Conservation (phyloP, 2,329 filamentous ascomycete species). For the Ambrosiella beaveri region DNA sequence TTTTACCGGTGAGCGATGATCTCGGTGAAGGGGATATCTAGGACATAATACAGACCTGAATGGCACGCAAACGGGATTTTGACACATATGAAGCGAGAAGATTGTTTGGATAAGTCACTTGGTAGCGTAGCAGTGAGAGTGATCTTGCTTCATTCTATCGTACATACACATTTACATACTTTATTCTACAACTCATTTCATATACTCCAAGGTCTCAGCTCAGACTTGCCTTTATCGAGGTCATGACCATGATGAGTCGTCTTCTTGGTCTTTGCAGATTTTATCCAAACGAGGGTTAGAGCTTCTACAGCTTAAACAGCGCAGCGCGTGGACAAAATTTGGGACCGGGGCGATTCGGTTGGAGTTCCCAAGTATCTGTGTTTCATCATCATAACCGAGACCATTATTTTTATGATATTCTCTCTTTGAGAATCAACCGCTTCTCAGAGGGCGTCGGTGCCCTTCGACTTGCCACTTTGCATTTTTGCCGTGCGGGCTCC, state of each 20-base stretch:
- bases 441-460: conserved; percentile 28
- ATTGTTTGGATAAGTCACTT: no score
- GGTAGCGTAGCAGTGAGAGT: no score
- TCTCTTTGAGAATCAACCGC: neutral
- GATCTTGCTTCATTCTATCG: no score
- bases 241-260: conserved; percentile 23
- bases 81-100: no score
- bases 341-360: neutral
- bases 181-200: neutral
- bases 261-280: neutral
- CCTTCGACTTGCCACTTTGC: conserved; percentile 51
- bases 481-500: conserved; percentile 71
- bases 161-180: neutral
- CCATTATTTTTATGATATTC: neutral
- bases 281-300: conserved; percentile 19
- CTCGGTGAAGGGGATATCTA: no score
- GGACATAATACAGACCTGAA: no score
- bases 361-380: conserved; percentile 59
- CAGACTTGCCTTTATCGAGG: conserved; percentile 47
- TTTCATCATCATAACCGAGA: conserved; percentile 31
- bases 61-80: no score
- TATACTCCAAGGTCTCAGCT: conserved; percentile 22
- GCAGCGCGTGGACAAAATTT: neutral
- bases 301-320: conserved; percentile 25
- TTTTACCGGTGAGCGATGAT: no score